Percentiles rank a stretch among this genome's conserved stretches.
Conservation (phyloP, 1,284 basidiomycete species). For the Tetrapyrgos nigripes region DNA sequence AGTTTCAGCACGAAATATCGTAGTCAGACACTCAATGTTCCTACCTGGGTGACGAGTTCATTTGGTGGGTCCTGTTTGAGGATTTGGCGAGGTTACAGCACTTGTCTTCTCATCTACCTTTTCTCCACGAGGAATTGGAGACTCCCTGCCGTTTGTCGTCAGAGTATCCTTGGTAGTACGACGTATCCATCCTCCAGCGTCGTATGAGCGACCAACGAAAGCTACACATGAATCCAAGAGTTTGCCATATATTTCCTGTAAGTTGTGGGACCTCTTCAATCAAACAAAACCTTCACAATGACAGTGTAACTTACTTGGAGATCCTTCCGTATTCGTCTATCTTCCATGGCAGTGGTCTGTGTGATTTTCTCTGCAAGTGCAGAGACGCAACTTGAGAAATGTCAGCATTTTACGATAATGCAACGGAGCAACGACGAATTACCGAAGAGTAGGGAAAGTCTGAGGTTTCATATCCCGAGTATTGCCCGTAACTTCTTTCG, state of each 20-base stretch:
- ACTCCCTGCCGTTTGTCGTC: constrained; percentile 67
- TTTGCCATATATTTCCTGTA: constrained; percentile 83
- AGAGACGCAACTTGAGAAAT: constrained; percentile 71
- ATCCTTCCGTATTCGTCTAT: constrained; percentile 88
- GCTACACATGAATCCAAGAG: constrained; percentile 84
- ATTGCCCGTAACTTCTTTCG: constrained; percentile 77
- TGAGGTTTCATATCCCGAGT: constrained; percentile 71
- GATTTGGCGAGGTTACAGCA: constrained; percentile 42
- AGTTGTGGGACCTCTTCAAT: constrained; percentile 6
- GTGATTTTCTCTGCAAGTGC: constrained; percentile 85
- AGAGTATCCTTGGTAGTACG: constrained; percentile 67
- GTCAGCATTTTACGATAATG: constrained; percentile 5
- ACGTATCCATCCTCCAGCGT: constrained; percentile 82
- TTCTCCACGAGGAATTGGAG: constrained; percentile 64
- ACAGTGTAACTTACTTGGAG: constrained; percentile 64
- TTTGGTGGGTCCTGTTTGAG: constrained; percentile 48
- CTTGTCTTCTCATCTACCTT: constrained; percentile 63
- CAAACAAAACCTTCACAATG: not conserved
- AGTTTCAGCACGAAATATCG: not conserved
- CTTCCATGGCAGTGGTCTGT: constrained; percentile 90
- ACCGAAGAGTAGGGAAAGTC: constrained; percentile 81
- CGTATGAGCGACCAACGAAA: constrained; percentile 77
- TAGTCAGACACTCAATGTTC: constrained; percentile 1
- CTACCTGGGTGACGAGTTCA: constrained; percentile 63
- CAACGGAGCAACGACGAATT: constrained; percentile 21